Conservation (phyloP, 352 stramenopile genomes). For the Phytopythium litorale region DNA sequence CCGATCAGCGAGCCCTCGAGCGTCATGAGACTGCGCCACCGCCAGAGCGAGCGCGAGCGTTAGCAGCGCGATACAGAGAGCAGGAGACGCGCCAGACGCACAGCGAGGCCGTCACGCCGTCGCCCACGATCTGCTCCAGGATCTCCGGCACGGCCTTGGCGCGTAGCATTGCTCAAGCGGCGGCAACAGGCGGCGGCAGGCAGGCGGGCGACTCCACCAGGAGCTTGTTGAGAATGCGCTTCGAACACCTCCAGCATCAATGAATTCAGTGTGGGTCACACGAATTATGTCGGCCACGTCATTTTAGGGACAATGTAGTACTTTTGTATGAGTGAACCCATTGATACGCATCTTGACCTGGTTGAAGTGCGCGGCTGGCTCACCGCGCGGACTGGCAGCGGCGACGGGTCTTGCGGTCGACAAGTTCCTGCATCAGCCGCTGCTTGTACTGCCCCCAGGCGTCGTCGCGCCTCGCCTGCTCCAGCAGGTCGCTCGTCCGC, state of each 20-base stretch:
- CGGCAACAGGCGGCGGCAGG: neutral
- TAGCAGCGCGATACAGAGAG: neutral
- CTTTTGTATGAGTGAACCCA: too few relatives aligned
- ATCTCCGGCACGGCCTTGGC: constrained; percentile 78
- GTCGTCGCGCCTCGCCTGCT: constrained; percentile 18
- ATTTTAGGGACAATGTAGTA: too few relatives aligned
- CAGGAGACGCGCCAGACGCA: constrained; percentile 22
- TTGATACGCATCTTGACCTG: too few relatives aligned
- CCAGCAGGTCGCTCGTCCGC: constrained; percentile 17
- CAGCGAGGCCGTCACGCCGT: constrained; percentile 70
- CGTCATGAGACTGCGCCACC: constrained; percentile 61
- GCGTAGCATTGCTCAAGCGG: constrained; percentile 50
- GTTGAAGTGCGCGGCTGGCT: too few relatives aligned
- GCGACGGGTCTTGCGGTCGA: neutral
- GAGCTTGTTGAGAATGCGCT: neutral
- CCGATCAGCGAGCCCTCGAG: constrained; percentile 82
- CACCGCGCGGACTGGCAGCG: constrained; percentile 5
- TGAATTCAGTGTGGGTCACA: neutral
- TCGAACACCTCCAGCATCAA: neutral
- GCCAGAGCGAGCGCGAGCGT: neutral
- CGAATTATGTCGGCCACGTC: neutral
- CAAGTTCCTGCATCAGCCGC: constrained; percentile 17
- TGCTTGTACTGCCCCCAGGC: constrained; percentile 33
- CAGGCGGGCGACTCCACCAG: neutral
- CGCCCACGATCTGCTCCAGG: constrained; percentile 73